Base-by-base conservation (phyloP, 768 basidiomycete species). In the Calocybe gangraenosa region DNA sequence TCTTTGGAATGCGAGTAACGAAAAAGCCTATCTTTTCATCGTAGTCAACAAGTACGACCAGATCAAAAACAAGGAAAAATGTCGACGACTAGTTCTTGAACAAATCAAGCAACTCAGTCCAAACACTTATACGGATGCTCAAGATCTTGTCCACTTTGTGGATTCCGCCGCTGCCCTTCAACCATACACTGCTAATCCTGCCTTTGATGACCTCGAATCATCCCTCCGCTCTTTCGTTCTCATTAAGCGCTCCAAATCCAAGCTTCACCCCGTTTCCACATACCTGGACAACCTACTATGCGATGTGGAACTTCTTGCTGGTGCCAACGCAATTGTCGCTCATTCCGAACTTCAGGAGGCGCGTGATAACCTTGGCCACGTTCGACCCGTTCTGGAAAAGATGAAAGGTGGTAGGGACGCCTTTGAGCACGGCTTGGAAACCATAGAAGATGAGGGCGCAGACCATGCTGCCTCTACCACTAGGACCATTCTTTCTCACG, bases 11-110 rank as follows among this genome's bases (percentile, higher is more conserved):
- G 93, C 95, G 2, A 89, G 87, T 69, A 87, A 91, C 56, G 96
- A 99, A 70, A 98, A 98, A 72, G 92, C 95, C 0, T 95, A 94
- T 62, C 71, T 99, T 39, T 99, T 99, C 73, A 87, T 98, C 61
- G 96, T 98, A 44, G 95, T 97, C 63, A 99, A 99, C 78, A 92
- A 94, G 64, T 99, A 84, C 62, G 92, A 92, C 57, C 87, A 91
- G 61, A 95, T 98, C 68, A 81, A 83, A 62, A 89, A 97, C 73
- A 96, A 97, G 71, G 89, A 87, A 39, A 86, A 91, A 64, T 98
- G 96, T 66, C 79, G 81, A 57, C 77, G 89, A 33, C 65, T 84
- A 23, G 87, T 99, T 36, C 77, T 96, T 20, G 93, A 98, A 48
- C 95, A 98, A 65, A 92, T 99, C 74, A 87, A 82, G 61, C 78